Evolutionary conservation across 2,329 filamentous ascomycete species (phyloP).

Genomic region (Stemphylium vesicarium): DNA sequence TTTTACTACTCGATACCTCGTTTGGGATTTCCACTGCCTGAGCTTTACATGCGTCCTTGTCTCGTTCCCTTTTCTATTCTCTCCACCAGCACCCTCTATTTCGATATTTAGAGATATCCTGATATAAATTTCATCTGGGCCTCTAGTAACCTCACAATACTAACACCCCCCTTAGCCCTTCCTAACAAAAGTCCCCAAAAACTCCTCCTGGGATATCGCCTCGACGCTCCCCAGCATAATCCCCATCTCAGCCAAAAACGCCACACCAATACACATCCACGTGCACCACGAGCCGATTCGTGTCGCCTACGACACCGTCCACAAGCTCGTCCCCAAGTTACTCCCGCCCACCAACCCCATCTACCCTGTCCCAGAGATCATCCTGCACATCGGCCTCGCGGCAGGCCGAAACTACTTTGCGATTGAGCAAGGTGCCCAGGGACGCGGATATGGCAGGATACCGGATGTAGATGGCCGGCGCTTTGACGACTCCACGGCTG

Average conservation of each 20-base stretch:
- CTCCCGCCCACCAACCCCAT: constrained; percentile 30
- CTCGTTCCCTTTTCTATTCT: too few relatives aligned
- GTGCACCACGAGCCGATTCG: constrained; percentile 44
- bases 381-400: constrained; percentile 49
- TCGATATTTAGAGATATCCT: too few relatives aligned
- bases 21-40: too few relatives aligned
- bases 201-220: constrained; percentile 49
- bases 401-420: constrained; percentile 45
- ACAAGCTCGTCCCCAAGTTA: constrained; percentile 33
- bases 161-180: constrained; percentile 37
- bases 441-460: constrained; percentile 38
- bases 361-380: constrained; percentile 35
- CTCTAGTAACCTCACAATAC: background rate
- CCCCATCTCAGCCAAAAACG: constrained; percentile 29
- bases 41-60: too few relatives aligned
- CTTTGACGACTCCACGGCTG: constrained; percentile 28
- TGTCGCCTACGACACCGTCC: constrained; percentile 45
- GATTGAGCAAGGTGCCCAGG: constrained; percentile 41
- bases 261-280: constrained; percentile 44
- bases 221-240: constrained; percentile 45
- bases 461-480: constrained; percentile 43
- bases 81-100: too few relatives aligned
- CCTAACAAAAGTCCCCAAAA: constrained; percentile 37
- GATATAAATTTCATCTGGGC: too few relatives aligned
- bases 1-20: background rate